Base-by-base conservation (phyloP, 257 asterid species). In the Nicotiana undulata region DNA sequence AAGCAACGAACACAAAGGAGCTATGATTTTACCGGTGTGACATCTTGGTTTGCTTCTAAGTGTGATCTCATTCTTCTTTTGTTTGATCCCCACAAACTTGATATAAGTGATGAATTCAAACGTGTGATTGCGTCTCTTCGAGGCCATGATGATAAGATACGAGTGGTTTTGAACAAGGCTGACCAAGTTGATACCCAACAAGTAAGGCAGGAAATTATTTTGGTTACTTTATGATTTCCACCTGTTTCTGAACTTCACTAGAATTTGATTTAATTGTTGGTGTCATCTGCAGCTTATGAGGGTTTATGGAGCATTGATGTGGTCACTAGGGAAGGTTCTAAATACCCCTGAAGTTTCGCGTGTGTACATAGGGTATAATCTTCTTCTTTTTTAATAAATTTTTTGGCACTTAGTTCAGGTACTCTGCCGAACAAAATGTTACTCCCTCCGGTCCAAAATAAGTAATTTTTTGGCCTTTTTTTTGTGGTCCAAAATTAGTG, bases 221-320 rank as follows among this genome's bases (percentile, higher is more conserved):
- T 9, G 60, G 15, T 24, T 31, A 20, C 1, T 46, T 72, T 46
- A 72, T 28, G 37, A 44, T 72, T 46, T 46, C 59, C 78, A 6
- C 78, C 24, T 24, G 2, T 63, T 63, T 11, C 15, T 40, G 61
- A 28, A 44, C 82, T 46, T 13, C 16, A 31, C 63, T 79, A 34
- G 17, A 20, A 63, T 32, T 79, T 79, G 46, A 67, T 63, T n/a
- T 79, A 9, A 63, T 3, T 79, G n/a, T 72, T 72, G 76, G 16
- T 64, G 34, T 83, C 16, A 75, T 28, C 79, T 88, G 88, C 87
- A 95, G 99, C 97, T 95, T 75, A 95, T 95, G 99, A 88, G 98
- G 85, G 98, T 95, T 29, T 95, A 95, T 75, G 99, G 99, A 83
- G 99, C 99, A 34, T 81, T 95, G 85, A 95, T 95, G 99, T 95